These are phyloP conservation scores for Halocafeteria seosinensis DNA, from an alignment of 108 stramenopile species.

Conservation along the genomic window DNA sequence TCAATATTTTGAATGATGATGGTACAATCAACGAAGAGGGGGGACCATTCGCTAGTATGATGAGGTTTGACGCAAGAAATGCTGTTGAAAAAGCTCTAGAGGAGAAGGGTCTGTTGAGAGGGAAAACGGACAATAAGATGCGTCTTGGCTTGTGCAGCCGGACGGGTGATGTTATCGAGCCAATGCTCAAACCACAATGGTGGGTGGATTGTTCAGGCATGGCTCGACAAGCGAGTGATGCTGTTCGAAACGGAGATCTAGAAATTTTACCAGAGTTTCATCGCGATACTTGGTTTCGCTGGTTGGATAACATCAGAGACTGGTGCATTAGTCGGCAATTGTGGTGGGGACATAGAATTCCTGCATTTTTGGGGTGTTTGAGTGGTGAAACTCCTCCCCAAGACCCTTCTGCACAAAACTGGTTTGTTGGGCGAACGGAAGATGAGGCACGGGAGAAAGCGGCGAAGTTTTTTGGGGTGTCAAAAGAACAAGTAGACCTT, in stretches of 20 bases:
- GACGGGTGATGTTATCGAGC: conserved; percentile 92
- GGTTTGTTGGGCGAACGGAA: conserved; percentile 80
- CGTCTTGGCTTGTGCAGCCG: conserved; percentile 81
- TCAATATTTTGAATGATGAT: conserved; percentile 64
- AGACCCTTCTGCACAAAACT: conserved; percentile 67
- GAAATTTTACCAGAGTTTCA: conserved; percentile 75
- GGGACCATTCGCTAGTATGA: conserved; percentile 67
- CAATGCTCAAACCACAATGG: conserved; percentile 98
- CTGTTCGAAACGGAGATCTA: conserved; percentile 77
- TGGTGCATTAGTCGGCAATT: conserved; percentile 96
- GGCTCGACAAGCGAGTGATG: conserved; percentile 75
- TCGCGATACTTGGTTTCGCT: conserved; percentile 64
- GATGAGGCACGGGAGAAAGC: conserved; percentile 68
- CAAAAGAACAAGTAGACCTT: conserved; percentile 52
- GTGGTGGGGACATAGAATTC: conserved; percentile 99
- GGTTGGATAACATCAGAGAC: conserved; percentile 93
- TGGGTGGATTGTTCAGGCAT: conserved; percentile 83
- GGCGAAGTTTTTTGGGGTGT: conserved; percentile 51
- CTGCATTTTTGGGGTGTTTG: conserved; percentile 84
- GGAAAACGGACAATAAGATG: conserved; percentile 91
- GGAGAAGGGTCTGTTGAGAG: conserved; percentile 70
- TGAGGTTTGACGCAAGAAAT: conserved; percentile 90
- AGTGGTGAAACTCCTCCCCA: conserved; percentile 47
- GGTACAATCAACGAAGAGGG: conserved; percentile 70
- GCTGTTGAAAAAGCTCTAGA: conserved; percentile 82